Evolutionary conservation across 768 basidiomycete species (phyloP), one percentile per base, ranked within the genome.

Genomic region (Lactifluus hygrophoroides): DNA sequence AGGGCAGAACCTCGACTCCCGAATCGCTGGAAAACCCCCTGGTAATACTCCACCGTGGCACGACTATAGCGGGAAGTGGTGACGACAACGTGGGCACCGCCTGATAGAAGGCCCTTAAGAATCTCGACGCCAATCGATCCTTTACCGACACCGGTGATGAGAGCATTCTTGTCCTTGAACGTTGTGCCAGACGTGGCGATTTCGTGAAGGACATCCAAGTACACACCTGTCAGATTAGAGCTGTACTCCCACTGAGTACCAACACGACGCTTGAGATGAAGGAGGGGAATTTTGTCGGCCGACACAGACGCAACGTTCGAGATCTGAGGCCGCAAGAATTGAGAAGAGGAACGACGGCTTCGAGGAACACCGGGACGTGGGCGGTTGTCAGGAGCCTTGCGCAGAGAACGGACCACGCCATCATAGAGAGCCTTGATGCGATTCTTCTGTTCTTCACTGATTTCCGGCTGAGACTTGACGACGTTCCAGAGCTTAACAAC

Each of bases 81-180:
- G 75, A 98, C 88, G 42, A 99, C 89, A 61, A 97, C 90, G 65
- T 92, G 94, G 16, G 94, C 93, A 52, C 96, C 96, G 38, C 96
- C 96, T 35, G 96, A 89, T 25, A 99, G 81, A 17, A 98, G 82
- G 61, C 96, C 96, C 72, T 96, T 98, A 62, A 99, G 79, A 62
- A 99, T 90, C 73, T 98, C 96, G 50, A 96, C 90, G 57, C 96
- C 96, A 64, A 99, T 99, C 3, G 94, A 96, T 13, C 93, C 95
- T 69, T 93, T 95, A 51, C 96, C 96, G 52, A 98, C 96, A 68
- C 96, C 96, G 34, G 96, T 99, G 30, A 98, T 80, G 17, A 99
- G 81, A 2, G 96, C 96, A 67, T 98, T 98, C 81, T 98, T 99
- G 77, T 94, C 95, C 72, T 95, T 90, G 81, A 98, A 99, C 1